These are phyloP conservation scores for Microsporum ferrugineum DNA, from an alignment of 2,329 filamentous ascomycete genomes.

Conservation along the genomic window DNA sequence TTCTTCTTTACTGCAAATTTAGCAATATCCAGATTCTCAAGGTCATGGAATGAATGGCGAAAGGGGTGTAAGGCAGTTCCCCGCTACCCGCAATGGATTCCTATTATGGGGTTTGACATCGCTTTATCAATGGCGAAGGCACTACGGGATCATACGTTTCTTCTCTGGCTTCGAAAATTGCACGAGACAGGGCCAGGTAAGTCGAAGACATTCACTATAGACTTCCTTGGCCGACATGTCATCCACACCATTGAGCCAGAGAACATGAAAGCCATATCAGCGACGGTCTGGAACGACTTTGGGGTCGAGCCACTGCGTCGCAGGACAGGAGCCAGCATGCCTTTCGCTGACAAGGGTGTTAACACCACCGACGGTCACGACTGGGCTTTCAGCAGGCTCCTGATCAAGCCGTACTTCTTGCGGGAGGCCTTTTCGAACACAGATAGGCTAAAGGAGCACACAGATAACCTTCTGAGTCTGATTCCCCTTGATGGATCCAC, in stretches of 20 bases:
- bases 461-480: background rate
- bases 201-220: background rate
- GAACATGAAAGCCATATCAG: background rate
- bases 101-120: background rate
- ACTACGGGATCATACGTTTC: background rate
- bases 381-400: conserved; percentile 7
- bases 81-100: background rate
- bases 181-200: background rate
- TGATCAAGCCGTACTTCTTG: conserved; percentile 13
- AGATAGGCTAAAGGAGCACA: background rate
- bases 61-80: background rate
- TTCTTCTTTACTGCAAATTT: no score
- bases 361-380: conserved; percentile 11
- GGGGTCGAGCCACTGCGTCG: conserved; percentile 8
- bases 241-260: background rate
- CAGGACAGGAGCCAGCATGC: conserved; percentile 1
- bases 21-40: no score
- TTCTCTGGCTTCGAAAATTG: background rate
- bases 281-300: conserved; percentile 9
- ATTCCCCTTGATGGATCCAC: conserved; percentile 8
- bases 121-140: background rate
- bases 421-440: conserved; percentile 6
- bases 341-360: background rate
- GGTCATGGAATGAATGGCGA: no score
- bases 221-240: background rate